Evolutionary conservation across 1,139 yeast species (phyloP).

Genomic region (Geotrichum carabidarum): DNA sequence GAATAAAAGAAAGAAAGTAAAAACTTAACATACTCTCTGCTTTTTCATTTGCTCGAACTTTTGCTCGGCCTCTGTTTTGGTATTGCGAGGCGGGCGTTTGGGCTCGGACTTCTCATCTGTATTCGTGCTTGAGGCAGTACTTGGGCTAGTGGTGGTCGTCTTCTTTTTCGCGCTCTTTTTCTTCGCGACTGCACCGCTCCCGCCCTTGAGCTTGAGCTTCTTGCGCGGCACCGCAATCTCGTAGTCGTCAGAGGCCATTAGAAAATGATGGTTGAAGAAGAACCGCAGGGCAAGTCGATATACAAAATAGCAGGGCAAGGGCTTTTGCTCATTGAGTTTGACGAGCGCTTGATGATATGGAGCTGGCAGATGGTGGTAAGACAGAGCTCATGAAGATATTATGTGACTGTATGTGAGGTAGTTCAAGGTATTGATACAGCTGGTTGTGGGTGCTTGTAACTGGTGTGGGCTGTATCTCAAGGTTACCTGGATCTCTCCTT

Average conservation of each 20-base stretch:
- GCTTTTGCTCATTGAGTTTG: too few species aligned
- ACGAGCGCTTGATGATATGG: too few species aligned
- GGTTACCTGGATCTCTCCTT: too few species aligned
- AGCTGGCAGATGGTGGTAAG: too few species aligned
- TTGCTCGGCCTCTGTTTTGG: conserved; percentile 27
- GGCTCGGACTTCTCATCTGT: neutral
- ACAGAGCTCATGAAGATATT: too few species aligned
- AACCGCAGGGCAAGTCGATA: too few species aligned
- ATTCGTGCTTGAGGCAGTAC: neutral
- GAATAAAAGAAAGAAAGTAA: neutral
- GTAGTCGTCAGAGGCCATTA: conserved; percentile 14
- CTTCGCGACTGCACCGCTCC: conserved; percentile 17
- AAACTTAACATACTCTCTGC: conserved; percentile 23
- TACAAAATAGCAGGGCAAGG: too few species aligned
- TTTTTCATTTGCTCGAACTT: conserved; percentile 28
- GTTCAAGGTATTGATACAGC: too few species aligned
- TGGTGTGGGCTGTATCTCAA: too few species aligned
- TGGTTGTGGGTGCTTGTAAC: too few species aligned
- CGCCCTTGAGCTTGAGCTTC: conserved; percentile 23
- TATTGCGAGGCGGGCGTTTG: neutral
- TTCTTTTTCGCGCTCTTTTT: conserved; percentile 15
- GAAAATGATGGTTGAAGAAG: neutral
- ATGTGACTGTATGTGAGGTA: too few species aligned
- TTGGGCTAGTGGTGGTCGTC: neutral
- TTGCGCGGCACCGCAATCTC: conserved; percentile 16